Evolutionary conservation across 2,329 filamentous ascomycete species (phyloP).

Genomic region (Sporothrix humicola): DNA sequence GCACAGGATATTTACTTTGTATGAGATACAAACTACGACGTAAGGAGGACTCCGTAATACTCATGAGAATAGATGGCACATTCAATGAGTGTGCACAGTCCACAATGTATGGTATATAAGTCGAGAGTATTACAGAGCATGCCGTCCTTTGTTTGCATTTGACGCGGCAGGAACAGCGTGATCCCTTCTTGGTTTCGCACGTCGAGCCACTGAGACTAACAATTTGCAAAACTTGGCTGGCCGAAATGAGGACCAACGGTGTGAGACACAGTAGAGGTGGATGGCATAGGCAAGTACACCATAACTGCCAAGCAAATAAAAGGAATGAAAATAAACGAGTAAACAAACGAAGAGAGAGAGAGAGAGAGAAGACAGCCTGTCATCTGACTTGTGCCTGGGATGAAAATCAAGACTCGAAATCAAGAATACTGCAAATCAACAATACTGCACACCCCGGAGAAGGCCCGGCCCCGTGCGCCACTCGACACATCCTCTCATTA

Average conservation of each 20-base stretch:
- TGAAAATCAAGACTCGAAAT: no score
- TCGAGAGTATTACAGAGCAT: background rate
- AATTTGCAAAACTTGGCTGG: background rate
- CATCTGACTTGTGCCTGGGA: no score
- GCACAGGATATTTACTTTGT: background rate
- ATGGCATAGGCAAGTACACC: background rate
- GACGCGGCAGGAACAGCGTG: background rate
- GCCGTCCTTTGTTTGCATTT: no score
- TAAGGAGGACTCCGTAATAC: background rate
- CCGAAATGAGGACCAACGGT: constrained; percentile 24
- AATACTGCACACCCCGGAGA: constrained; percentile 13
- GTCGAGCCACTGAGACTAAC: background rate
- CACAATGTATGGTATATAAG: background rate
- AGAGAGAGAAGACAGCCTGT: no score
- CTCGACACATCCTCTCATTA: background rate
- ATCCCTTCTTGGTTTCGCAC: background rate
- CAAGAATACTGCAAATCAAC: no score
- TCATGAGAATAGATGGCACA: background rate
- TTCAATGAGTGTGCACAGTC: background rate
- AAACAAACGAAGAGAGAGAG: background rate
- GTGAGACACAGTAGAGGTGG: constrained; percentile 12
- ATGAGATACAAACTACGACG: background rate
- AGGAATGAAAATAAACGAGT: background rate
- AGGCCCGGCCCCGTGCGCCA: constrained; percentile 27
- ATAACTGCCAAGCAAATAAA: background rate